A percentile compares a stretch with the other conserved stretches of the same genome.
phyloP scores from a whole-genome alignment of 2,329 filamentous ascomycete genomes.

The Paraconiothyrium brasiliense region DNA sequence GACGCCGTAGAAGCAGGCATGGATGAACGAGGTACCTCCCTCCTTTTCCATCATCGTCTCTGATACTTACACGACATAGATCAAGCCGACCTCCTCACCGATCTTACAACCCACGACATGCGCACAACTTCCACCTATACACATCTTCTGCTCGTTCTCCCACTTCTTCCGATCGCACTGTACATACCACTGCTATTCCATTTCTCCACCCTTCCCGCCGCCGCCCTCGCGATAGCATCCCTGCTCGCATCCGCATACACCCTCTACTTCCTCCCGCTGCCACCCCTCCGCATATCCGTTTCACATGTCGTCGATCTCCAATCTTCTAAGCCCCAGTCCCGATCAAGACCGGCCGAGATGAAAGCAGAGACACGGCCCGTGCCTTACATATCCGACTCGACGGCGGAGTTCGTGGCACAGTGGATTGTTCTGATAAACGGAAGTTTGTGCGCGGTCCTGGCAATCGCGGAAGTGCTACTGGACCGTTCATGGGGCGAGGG shows the following conservation, averaged over 20 bases:
- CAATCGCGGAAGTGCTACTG: conserved; percentile 52
- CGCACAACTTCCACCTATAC: conserved; percentile 60
- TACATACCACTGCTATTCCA: conserved; percentile 63
- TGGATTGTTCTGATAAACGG: conserved; percentile 70
- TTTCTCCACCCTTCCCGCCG: conserved; percentile 53
- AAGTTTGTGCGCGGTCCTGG: conserved; percentile 61
- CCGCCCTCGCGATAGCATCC: conserved; percentile 69
- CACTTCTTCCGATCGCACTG: conserved; percentile 64
- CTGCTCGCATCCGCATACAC: conserved; percentile 71
- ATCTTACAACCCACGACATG: conserved; percentile 49
- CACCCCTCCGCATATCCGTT: conserved; percentile 54
- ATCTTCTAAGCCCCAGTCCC: neutral
- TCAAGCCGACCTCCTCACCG: conserved; percentile 36
- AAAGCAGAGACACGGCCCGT: conserved; percentile 26
- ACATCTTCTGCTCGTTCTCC: conserved; percentile 66
- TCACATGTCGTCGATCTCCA: conserved; percentile 20
- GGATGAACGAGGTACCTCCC: conserved; percentile 74
- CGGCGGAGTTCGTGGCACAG: conserved; percentile 61
- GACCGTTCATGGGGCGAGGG: conserved; percentile 36
- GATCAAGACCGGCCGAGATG: neutral
- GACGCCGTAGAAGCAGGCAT: conserved; percentile 69
- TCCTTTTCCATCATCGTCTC: neutral
- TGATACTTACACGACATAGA: conserved; percentile 28
- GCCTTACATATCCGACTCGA: conserved; percentile 33
- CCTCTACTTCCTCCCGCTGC: conserved; percentile 65